Conservation (phyloP, 176 grass and related monocot genomes). For the Saccharum officinarum region DNA sequence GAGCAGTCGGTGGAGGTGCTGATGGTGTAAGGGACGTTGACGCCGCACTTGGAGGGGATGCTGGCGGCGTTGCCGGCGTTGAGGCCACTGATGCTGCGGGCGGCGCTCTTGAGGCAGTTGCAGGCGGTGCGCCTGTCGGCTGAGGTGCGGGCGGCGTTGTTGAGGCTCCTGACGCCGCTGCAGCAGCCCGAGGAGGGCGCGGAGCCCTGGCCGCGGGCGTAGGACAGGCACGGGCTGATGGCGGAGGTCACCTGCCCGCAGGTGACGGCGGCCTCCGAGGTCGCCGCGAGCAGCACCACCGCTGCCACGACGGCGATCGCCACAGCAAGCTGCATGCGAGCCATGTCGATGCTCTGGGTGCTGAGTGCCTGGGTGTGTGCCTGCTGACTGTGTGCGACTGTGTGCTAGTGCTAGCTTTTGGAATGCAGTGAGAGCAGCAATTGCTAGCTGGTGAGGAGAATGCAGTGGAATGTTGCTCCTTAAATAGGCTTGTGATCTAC, state of each 20-base stretch:
- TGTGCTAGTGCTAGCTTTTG: background rate
- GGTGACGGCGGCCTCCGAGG: slow-evolving; percentile 8
- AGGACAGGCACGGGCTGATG: slow-evolving; percentile 38
- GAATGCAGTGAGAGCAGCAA: no score
- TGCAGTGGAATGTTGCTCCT: background rate
- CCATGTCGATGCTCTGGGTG: slow-evolving; percentile 14
- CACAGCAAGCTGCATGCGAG: background rate
- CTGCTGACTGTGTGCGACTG: no score
- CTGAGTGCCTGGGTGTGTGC: no score
- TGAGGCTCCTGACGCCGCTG: slow-evolving; percentile 40
- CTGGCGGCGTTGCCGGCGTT: slow-evolving; percentile 29
- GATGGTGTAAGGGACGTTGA: slow-evolving; percentile 55
- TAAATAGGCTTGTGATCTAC: background rate
- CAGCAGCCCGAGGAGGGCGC: slow-evolving; percentile 26
- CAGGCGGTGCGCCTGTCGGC: slow-evolving; percentile 40
- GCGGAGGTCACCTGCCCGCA: slow-evolving; percentile 38
- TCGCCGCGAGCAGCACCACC: background rate
- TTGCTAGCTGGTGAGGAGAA: background rate
- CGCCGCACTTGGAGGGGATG: slow-evolving; percentile 59
- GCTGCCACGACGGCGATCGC: slow-evolving; percentile 5
- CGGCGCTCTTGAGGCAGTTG: slow-evolving; percentile 48
- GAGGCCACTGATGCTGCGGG: background rate
- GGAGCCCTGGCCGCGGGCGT: slow-evolving; percentile 21
- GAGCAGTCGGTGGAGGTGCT: slow-evolving; percentile 55
- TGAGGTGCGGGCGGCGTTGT: background rate